A percentile compares a stretch with the other conserved stretches of the same genome.
These are phyloP conservation scores for Flaveria linearis DNA, from an alignment of 129 eudicot species.

Conservation along the genomic window DNA sequence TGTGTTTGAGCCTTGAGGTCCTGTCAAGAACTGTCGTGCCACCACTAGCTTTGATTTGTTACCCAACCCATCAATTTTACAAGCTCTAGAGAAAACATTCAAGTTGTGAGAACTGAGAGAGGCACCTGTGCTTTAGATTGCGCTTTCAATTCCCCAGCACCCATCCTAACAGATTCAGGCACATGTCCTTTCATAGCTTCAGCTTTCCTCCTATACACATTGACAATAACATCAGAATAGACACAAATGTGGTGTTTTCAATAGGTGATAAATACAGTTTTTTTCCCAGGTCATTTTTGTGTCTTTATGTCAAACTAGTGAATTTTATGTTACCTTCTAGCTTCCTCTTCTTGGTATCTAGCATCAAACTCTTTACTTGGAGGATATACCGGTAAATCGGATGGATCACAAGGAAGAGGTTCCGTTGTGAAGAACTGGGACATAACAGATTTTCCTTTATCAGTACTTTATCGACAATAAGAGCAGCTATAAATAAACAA, in stretches of 20 bases:
- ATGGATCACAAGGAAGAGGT: constrained; percentile 86
- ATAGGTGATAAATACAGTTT: not conserved
- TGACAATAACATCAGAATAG: constrained; percentile 7
- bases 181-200: constrained; percentile 66
- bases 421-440: constrained; percentile 71
- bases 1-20: not conserved
- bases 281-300: not conserved
- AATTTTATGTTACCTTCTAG: constrained; percentile 61
- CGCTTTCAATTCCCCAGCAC: constrained; percentile 46
- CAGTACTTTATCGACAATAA: not conserved
- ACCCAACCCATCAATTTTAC: constrained; percentile 4
- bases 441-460: constrained; percentile 3
- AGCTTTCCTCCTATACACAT: constrained; percentile 53
- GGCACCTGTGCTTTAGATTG: constrained; percentile 39
- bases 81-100: constrained; percentile 15
- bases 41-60: not conserved
- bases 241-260: constrained; percentile 10
- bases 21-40: not conserved
- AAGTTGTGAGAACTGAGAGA: constrained; percentile 35
- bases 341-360: constrained; percentile 74
- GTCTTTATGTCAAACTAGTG: constrained; percentile 14
- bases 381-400: constrained; percentile 78
- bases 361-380: constrained; percentile 90
- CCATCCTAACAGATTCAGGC: constrained; percentile 51
- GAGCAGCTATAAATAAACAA: not conserved